Evolutionary conservation across 176 grass and related monocot genomes (phyloP).

Genomic region (Secale cereale): DNA sequence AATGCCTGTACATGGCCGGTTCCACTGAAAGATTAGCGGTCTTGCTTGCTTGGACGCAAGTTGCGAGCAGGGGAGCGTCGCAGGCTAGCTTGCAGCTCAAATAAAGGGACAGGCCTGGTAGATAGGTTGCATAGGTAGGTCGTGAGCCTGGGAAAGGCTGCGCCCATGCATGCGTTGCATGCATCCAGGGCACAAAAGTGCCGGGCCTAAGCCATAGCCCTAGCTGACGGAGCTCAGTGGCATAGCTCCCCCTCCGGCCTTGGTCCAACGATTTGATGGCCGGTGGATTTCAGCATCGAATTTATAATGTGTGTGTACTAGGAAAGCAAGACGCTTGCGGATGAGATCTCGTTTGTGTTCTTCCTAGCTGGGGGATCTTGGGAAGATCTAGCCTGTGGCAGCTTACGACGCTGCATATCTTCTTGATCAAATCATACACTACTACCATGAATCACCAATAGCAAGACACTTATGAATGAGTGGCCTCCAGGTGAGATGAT

Average conservation of each 20-base stretch:
- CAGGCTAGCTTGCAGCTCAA: slow-evolving; percentile 20
- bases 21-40: slow-evolving; percentile 45
- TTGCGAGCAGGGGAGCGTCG: background rate
- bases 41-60: slow-evolving; percentile 39
- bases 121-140: background rate
- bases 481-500: slow-evolving; percentile 5
- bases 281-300: slow-evolving; percentile 43
- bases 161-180: slow-evolving; percentile 33
- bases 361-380: slow-evolving; percentile 12
- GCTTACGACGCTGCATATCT: slow-evolving; percentile 19
- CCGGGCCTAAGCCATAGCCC: slow-evolving; percentile 34
- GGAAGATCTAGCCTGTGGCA: slow-evolving; percentile 24
- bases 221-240: slow-evolving; percentile 36
- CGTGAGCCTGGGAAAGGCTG: slow-evolving; percentile 48
- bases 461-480: background rate
- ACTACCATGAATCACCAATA: background rate
- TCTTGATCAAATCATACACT: slow-evolving; percentile 2
- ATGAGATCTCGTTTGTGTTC: slow-evolving; percentile 21
- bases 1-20: slow-evolving; percentile 25
- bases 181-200: slow-evolving; percentile 23
- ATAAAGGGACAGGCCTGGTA: slow-evolving; percentile 33
- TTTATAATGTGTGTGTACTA: slow-evolving; percentile 37
- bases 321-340: slow-evolving; percentile 37
- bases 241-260: slow-evolving; percentile 28
- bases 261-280: slow-evolving; percentile 52